Evolutionary conservation across 768 basidiomycete species (phyloP).

Genomic region (Daedaleopsis sinensis): DNA sequence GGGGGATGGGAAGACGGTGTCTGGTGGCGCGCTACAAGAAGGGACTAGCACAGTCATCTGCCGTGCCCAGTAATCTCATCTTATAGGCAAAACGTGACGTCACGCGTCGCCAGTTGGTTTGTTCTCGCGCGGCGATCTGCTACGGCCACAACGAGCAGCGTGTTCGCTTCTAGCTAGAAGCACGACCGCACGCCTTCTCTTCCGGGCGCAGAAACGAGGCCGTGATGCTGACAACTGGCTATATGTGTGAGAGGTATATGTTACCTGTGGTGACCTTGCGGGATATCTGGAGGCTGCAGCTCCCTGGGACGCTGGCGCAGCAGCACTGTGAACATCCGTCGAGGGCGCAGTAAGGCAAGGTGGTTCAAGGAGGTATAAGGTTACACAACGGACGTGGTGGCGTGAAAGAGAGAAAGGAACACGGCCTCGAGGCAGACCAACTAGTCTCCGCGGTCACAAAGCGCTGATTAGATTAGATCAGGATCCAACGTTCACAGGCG

Average conservation of each 20-base stretch:
- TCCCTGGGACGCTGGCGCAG: not conserved
- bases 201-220: not conserved
- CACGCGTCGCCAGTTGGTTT: conserved; percentile 18
- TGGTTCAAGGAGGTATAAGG: too few species aligned
- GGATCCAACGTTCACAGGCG: conserved; percentile 1
- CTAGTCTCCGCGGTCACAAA: not conserved
- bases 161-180: not conserved
- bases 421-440: conserved; percentile 1
- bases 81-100: conserved; percentile 22
- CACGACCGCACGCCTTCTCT: not conserved
- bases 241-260: not conserved
- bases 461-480: conserved; percentile 13
- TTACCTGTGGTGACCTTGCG: not conserved
- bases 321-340: too few species aligned
- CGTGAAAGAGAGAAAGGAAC: not conserved
- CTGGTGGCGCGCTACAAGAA: conserved; percentile 3
- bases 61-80: conserved; percentile 6
- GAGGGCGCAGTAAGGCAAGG: too few species aligned
- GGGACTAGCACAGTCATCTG: conserved; percentile 17
- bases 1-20: conserved; percentile 15
- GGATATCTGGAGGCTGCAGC: not conserved
- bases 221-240: not conserved
- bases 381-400: not conserved
- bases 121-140: conserved; percentile 7
- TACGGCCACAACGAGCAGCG: not conserved